Base-by-base conservation (phyloP, 805 yeast genomes). In the Teunomyces tritomae region DNA sequence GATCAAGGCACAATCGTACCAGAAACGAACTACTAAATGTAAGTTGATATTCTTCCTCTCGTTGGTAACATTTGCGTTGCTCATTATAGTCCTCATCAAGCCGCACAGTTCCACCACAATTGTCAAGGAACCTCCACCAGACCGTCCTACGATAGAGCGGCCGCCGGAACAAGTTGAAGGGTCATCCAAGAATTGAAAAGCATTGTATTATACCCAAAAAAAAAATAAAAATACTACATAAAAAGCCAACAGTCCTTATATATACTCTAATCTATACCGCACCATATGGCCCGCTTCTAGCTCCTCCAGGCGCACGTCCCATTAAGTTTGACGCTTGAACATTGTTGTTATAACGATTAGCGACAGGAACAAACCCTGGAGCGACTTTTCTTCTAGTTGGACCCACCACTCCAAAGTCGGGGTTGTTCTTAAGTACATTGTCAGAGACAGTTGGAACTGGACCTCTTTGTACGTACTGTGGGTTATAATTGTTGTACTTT, bases 21-120 rank as follows among this genome's bases (percentile, higher is more conserved):
- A 94, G 59, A 86, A 86, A 62, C 77, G 94, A 50, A 88, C 96
- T 1, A 89, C 89, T 49, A 94, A 91, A 65, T 94, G 98, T 69
- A 90, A 89, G 64, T 68, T 92, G 33, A 91, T 92, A 9, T 74
- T 92, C 34, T 75, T 92, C 43, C 66, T 94, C 50, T 68, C 83
- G 4, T 73, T 92, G 46, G 64, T 90, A 20, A 92, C 89, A 17
- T 68, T 89, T 29, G 84, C 87, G 3, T 70, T 89, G 46, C 70
- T 90, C 39, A 78, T 90, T 53, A 62, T 89, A 11, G 80, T 91
- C 3, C 67, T 90, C 54, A 76, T 88, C 49, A 86, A 83, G 57
- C 91, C 91, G 0, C 68, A 62, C 37, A 60, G 68, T 1, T 52
- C 55, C 13, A 65, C 68, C 10, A 62, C 53, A 17, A 50, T 56